Percentiles rank a stretch among this genome's conserved stretches.
These are phyloP conservation scores for Trichoderma harzianum DNA, from an alignment of 2,329 filamentous ascomycete species.

Conservation along the genomic window DNA sequence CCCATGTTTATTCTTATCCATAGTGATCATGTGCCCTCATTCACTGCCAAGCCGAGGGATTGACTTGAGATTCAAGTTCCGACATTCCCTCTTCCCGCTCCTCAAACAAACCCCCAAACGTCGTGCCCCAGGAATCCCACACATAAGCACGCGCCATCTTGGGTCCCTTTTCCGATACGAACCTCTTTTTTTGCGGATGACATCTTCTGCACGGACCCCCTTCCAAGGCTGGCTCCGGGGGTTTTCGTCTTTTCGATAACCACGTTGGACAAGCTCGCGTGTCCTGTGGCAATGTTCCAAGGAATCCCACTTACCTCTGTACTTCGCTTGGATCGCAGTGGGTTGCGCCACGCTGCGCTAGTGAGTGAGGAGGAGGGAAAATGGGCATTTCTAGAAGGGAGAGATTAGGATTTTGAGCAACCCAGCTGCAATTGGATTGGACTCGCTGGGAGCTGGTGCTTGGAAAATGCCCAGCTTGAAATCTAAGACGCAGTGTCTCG, in stretches of 20 bases:
- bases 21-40: neutral
- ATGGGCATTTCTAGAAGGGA: neutral
- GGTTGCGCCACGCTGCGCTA: neutral
- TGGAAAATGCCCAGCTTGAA: neutral
- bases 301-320: neutral
- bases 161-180: neutral
- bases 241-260: neutral
- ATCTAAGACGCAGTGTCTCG: neutral
- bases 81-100: neutral
- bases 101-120: neutral
- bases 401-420: neutral
- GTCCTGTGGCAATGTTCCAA: slow-evolving; percentile 1
- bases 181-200: neutral
- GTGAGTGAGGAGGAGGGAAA: neutral
- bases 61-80: neutral
- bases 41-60: neutral
- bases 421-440: neutral
- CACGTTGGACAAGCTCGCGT: slow-evolving; percentile 16
- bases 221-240: neutral
- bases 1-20: neutral
- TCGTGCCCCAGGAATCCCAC: neutral
- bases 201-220: neutral
- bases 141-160: neutral
- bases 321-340: neutral
- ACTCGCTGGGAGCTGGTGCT: neutral